These are phyloP conservation scores for Cymbopogon citratus DNA, from an alignment of 176 grass and related monocot species.

Conservation along the genomic window DNA sequence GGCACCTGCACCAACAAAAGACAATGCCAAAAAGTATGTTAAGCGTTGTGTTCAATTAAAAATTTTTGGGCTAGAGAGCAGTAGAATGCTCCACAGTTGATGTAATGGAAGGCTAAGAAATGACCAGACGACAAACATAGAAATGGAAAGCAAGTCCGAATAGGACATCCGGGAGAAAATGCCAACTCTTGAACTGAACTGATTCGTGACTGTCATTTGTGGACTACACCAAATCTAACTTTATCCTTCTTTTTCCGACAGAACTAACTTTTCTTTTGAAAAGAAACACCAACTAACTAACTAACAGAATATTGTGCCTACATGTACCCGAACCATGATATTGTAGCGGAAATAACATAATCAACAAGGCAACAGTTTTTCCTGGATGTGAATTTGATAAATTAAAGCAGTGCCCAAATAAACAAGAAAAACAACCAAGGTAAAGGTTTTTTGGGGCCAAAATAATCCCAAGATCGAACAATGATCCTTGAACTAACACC, in stretches of 20 bases:
- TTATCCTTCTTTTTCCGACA: background rate
- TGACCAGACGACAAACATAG: background rate
- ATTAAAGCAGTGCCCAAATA: no score
- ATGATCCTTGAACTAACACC: no score
- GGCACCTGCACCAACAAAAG: conserved; percentile 50
- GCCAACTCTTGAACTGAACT: background rate
- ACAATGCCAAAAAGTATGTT: background rate
- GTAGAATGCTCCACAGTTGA: background rate
- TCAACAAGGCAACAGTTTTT: background rate
- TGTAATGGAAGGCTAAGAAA: background rate
- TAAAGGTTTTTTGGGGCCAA: background rate
- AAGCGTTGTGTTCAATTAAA: background rate
- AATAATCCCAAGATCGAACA: background rate
- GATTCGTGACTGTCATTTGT: background rate
- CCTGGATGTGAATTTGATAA: no score
- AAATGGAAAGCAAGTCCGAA: background rate
- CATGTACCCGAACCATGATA: background rate
- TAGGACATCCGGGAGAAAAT: background rate
- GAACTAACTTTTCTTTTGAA: background rate
- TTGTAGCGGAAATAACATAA: background rate
- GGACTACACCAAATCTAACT: background rate
- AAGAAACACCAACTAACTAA: background rate
- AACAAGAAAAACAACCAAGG: no score
- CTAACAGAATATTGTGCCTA: background rate
- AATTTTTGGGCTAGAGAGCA: background rate